phyloP scores from a whole-genome alignment of 2,329 filamentous ascomycete species.

The Aspergillus novofumigatus region DNA sequence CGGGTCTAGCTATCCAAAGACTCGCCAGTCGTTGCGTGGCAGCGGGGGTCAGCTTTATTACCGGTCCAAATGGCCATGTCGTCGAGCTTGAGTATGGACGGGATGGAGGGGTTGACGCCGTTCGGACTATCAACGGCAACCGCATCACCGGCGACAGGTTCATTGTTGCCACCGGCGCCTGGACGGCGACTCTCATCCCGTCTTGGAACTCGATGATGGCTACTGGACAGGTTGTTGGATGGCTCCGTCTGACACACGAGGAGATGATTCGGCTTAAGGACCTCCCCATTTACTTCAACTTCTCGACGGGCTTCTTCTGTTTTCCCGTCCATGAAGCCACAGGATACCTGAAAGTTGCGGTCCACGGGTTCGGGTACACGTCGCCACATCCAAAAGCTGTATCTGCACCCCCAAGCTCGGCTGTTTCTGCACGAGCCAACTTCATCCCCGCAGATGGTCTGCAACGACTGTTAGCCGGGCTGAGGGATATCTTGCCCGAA shows the following conservation, averaged over 20 bases:
- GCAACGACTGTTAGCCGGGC: slow-evolving; percentile 52
- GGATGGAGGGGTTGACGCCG: slow-evolving; percentile 52
- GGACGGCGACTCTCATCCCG: slow-evolving; percentile 72
- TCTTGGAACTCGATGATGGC: slow-evolving; percentile 68
- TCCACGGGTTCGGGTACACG: slow-evolving; percentile 63
- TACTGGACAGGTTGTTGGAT: slow-evolving; percentile 73
- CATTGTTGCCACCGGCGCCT: slow-evolving; percentile 76
- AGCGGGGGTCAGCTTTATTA: slow-evolving; percentile 24
- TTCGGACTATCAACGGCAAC: slow-evolving; percentile 45
- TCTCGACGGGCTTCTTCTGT: slow-evolving; percentile 45
- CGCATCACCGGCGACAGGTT: slow-evolving; percentile 61
- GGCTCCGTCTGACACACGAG: slow-evolving; percentile 63
- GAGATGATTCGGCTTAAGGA: slow-evolving; percentile 61
- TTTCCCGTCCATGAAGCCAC: slow-evolving; percentile 40
- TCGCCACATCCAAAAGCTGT: slow-evolving; percentile 13
- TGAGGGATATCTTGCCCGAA: slow-evolving; percentile 56
- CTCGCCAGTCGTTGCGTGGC: slow-evolving; percentile 19
- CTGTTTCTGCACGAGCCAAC: slow-evolving; percentile 22
- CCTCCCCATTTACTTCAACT: slow-evolving; percentile 57
- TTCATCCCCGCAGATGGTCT: slow-evolving; percentile 50
- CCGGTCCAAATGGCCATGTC: slow-evolving; percentile 29
- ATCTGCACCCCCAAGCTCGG: slow-evolving; percentile 18
- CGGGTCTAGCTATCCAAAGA: slow-evolving; percentile 17
- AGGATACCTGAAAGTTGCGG: slow-evolving; percentile 56
- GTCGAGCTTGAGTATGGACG: slow-evolving; percentile 28